Evolutionary conservation across 2,329 filamentous ascomycete genomes (phyloP).

Genomic region (Botryotinia narcissicola): DNA sequence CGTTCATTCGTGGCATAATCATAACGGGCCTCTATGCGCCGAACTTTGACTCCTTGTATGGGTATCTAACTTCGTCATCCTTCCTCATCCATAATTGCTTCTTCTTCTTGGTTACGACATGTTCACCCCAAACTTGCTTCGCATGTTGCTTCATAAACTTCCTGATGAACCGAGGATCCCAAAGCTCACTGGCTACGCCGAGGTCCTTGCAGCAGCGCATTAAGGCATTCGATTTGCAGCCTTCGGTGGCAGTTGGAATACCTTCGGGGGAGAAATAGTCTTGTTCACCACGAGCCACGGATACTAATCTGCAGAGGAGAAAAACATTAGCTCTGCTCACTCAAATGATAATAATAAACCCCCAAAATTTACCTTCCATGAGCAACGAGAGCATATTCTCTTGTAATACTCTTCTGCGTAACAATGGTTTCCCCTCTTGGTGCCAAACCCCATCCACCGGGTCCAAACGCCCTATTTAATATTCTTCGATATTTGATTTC

Average conservation of each 20-base stretch:
- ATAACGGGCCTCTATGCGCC: conserved; percentile 22
- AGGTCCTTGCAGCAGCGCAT: conserved; percentile 99
- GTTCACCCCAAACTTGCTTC: conserved; percentile 86
- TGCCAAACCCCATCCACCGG: conserved; percentile 92
- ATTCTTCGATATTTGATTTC: conserved; percentile 98
- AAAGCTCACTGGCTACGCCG: conserved; percentile 89
- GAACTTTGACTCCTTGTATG: conserved; percentile 51
- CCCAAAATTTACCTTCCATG: conserved; percentile 69
- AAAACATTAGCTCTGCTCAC: conserved; percentile 22
- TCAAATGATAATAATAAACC: not conserved
- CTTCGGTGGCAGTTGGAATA: conserved; percentile 91
- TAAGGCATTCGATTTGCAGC: conserved; percentile 94
- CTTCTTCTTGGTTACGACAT: conserved; percentile 81
- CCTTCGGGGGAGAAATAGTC: conserved; percentile 87
- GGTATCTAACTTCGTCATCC: conserved; percentile 69
- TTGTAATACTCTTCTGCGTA: conserved; percentile 58
- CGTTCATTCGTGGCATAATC: not conserved
- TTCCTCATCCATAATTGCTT: conserved; percentile 84
- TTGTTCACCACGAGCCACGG: conserved; percentile 90
- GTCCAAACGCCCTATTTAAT: conserved; percentile 86
- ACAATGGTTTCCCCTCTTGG: conserved; percentile 76
- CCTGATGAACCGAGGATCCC: conserved; percentile 90
- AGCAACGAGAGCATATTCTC: conserved; percentile 89
- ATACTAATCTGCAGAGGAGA: conserved; percentile 66
- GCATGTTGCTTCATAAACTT: conserved; percentile 73